A percentile compares a stretch with the other conserved stretches of the same genome.
Evolutionary conservation across 371 early-diverging fungal species (phyloP).

Genomic region (Dipsacomyces acuminosporus): DNA sequence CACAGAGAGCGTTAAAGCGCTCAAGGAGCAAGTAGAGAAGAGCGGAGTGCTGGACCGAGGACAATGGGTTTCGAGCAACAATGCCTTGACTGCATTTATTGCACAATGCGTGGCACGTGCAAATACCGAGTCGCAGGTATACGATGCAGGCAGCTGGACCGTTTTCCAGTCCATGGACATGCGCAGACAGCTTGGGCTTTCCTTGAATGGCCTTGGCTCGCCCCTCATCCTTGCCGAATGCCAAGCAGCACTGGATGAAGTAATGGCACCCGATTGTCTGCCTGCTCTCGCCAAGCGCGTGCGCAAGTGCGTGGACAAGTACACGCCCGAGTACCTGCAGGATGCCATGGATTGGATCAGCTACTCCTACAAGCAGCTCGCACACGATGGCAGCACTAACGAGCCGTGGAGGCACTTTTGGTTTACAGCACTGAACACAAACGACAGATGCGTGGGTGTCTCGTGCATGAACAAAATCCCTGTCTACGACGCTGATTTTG

Average conservation of each 20-base stretch:
- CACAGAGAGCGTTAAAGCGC: neutral
- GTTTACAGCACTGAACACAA: constrained; percentile 36
- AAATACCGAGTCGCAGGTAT: constrained; percentile 16
- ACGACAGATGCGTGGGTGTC: constrained; percentile 19
- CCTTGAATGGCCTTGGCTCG: constrained; percentile 29
- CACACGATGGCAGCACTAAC: neutral
- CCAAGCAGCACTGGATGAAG: neutral
- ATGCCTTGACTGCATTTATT: constrained; percentile 23
- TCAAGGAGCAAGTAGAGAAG: constrained; percentile 11
- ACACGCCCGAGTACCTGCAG: constrained; percentile 22
- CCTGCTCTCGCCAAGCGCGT: constrained; percentile 13
- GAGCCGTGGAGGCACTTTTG: constrained; percentile 43
- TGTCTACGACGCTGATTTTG: constrained; percentile 35
- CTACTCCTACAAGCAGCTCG: constrained; percentile 10
- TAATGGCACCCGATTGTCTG: neutral
- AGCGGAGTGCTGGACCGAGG: constrained; percentile 18
- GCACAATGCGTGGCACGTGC: constrained; percentile 24
- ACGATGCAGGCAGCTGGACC: constrained; percentile 29
- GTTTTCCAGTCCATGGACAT: constrained; percentile 39
- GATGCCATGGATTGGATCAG: constrained; percentile 30
- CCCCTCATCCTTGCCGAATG: constrained; percentile 38
- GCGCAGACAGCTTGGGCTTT: constrained; percentile 23
- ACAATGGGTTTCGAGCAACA: constrained; percentile 39
- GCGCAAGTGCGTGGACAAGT: constrained; percentile 18
- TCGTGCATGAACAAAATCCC: constrained; percentile 41